Conservation (phyloP, 1,284 basidiomycete species). For the Sporisorium exsertum region DNA sequence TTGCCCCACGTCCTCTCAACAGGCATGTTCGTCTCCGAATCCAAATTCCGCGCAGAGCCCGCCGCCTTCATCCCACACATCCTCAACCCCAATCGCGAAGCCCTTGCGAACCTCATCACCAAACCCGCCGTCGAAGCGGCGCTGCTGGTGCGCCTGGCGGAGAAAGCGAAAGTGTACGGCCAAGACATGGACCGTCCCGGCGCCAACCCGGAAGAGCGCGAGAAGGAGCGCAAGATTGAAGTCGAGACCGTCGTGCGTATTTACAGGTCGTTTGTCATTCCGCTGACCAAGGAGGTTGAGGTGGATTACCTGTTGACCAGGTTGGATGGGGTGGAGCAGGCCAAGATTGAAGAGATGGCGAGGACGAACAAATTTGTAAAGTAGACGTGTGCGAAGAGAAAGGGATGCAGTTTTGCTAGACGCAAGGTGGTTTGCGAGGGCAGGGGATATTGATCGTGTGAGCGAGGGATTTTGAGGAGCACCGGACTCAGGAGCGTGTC, state of each 20-base stretch:
- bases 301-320: conserved; percentile 69
- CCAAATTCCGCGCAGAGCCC: conserved; percentile 88
- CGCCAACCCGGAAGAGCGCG: conserved; percentile 31
- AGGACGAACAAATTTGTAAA: conserved; percentile 37
- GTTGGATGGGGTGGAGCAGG: conserved; percentile 28
- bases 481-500: too few relatives aligned
- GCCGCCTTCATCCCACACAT: conserved; percentile 92
- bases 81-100: conserved; percentile 79
- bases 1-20: neutral
- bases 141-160: conserved; percentile 84
- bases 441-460: too few relatives aligned
- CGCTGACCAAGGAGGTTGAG: conserved; percentile 97
- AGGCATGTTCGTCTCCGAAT: conserved; percentile 99
- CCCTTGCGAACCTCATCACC: conserved; percentile 82
- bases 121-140: conserved; percentile 94
- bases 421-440: too few relatives aligned
- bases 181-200: conserved; percentile 78
- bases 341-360: conserved; percentile 25
- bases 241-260: conserved; percentile 90
- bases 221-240: conserved; percentile 79
- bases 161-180: conserved; percentile 93
- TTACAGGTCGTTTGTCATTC: conserved; percentile 95
- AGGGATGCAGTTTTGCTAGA: too few relatives aligned
- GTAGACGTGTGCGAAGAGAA: conserved; percentile 1
- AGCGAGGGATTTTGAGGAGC: too few relatives aligned